Evolutionary conservation across 1,139 yeast species (phyloP).

Genomic region (Pichia norvegensis): DNA sequence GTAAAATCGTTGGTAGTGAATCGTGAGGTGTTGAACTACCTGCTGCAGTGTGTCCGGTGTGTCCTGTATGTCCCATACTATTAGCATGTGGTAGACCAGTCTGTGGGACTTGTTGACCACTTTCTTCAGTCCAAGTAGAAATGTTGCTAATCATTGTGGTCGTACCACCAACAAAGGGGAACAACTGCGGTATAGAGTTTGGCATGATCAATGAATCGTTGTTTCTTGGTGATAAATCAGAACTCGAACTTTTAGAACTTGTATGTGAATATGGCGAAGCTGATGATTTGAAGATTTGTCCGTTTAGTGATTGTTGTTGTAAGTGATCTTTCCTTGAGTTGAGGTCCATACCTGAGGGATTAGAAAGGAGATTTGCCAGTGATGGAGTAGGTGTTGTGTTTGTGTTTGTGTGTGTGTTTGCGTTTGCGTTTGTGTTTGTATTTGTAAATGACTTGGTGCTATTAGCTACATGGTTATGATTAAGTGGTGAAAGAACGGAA

Average conservation of each 20-base stretch:
- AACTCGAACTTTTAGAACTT: slow-evolving; percentile 8
- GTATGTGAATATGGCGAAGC: not conserved
- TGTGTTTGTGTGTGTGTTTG: too few species aligned
- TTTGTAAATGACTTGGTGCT: not conserved
- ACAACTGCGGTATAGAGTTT: slow-evolving; percentile 27
- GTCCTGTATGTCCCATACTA: not conserved
- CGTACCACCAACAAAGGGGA: slow-evolving; percentile 43
- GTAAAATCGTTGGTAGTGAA: not conserved
- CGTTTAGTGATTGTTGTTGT: not conserved
- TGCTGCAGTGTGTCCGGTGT: not conserved
- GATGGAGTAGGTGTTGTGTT: not conserved
- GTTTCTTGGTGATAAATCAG: slow-evolving; percentile 4
- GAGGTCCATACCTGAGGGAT: not conserved
- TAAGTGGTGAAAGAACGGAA: not conserved
- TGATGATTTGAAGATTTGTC: not conserved
- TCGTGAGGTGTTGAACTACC: not conserved
- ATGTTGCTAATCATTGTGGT: slow-evolving; percentile 56
- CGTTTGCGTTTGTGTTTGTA: not conserved
- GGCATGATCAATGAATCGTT: slow-evolving; percentile 11
- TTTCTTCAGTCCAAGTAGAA: slow-evolving; percentile 50
- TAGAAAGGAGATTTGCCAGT: not conserved
- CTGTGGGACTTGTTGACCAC: slow-evolving; percentile 32
- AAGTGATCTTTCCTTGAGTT: not conserved
- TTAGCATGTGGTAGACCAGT: slow-evolving; percentile 25
- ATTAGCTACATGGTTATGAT: not conserved